These are phyloP conservation scores for Medicago arabica DNA, from an alignment of 306 rosid species.

Conservation along the genomic window DNA sequence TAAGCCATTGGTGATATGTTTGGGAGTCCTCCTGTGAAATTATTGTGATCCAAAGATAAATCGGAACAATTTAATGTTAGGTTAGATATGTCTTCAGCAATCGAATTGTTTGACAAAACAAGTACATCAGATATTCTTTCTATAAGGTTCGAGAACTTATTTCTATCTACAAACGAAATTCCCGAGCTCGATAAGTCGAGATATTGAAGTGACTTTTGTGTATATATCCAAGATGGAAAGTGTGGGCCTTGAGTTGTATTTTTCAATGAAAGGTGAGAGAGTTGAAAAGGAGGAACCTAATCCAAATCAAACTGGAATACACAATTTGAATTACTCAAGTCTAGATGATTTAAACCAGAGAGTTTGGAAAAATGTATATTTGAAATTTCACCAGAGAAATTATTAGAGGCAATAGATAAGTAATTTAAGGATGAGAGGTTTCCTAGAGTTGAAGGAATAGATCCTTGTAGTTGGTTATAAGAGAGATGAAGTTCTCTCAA, in stretches of 20 bases:
- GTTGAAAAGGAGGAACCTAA: constrained; percentile 23
- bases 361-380: not conserved
- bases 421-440: too few species aligned
- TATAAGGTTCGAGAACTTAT: not conserved
- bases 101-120: not conserved
- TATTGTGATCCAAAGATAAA: not conserved
- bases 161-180: too few species aligned
- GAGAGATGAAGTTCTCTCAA: not conserved
- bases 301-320: constrained; percentile 5
- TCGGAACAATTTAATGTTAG: not conserved
- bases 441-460: too few species aligned
- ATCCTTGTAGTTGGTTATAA: not conserved
- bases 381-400: not conserved
- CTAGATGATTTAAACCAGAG: not conserved
- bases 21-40: constrained; percentile 2
- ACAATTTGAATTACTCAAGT: not conserved
- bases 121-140: not conserved
- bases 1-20: too few species aligned
- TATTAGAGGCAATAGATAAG: too few species aligned
- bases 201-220: not conserved
- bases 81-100: not conserved
- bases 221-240: constrained; percentile 27
- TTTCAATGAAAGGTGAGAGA: too few species aligned
- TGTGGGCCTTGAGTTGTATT: not conserved
- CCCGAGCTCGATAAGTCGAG: not conserved